phyloP scores from a whole-genome alignment of 768 basidiomycete genomes.

The Favolaschia claudopus region DNA sequence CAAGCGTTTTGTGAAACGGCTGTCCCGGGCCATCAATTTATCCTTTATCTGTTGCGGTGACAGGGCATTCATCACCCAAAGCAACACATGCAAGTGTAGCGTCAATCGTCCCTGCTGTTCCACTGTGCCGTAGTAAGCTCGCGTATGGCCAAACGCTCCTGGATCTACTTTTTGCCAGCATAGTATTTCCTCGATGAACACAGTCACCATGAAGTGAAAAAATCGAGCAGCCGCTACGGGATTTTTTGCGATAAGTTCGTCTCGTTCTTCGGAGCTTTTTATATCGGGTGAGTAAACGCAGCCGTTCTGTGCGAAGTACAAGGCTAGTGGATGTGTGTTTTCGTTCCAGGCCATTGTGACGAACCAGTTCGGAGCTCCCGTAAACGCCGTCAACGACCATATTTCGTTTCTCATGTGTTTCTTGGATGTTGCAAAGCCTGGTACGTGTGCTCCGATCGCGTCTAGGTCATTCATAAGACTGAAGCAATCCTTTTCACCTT shows the following conservation, averaged over 20 bases:
- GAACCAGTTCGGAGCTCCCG: slow-evolving; percentile 41
- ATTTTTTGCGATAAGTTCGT: slow-evolving; percentile 8
- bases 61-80: slow-evolving; percentile 30
- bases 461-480: slow-evolving; percentile 42
- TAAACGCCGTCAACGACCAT: slow-evolving; percentile 34
- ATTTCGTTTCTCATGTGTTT: slow-evolving; percentile 40
- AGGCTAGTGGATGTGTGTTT: no score
- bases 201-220: slow-evolving; percentile 24
- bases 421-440: slow-evolving; percentile 36
- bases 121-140: slow-evolving; percentile 37
- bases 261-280: not conserved
- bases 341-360: slow-evolving; percentile 41
- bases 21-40: not conserved
- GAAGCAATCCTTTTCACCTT: slow-evolving; percentile 43
- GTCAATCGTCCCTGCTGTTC: slow-evolving; percentile 37
- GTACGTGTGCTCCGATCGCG: slow-evolving; percentile 37
- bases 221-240: slow-evolving; percentile 27
- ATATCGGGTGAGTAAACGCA: slow-evolving; percentile 26
- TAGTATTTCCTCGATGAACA: slow-evolving; percentile 23
- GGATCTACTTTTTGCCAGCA: not conserved
- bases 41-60: slow-evolving; percentile 24
- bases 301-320: slow-evolving; percentile 39
- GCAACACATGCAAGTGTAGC: slow-evolving; percentile 34
- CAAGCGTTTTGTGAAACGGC: slow-evolving; percentile 4
- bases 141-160: slow-evolving; percentile 25